phyloP scores from a whole-genome alignment of 805 yeast species.

The Wickerhamiella kurtzmanii region DNA sequence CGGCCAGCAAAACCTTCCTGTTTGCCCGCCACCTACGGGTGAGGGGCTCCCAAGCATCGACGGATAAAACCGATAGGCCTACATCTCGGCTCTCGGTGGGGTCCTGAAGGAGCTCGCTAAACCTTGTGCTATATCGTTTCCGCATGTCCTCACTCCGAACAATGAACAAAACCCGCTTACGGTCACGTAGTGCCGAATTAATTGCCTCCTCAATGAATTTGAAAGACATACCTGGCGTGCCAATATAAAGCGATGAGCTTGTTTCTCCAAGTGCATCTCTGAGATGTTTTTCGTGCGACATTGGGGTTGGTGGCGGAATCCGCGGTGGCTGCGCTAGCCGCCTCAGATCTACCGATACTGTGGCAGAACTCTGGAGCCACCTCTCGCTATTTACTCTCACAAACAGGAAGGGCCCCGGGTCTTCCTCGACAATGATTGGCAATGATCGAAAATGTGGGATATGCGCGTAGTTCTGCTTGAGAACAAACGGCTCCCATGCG shows the following conservation, averaged over 20 bases:
- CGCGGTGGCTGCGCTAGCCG: constrained; percentile 45
- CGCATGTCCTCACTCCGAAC: not conserved
- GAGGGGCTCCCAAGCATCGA: not conserved
- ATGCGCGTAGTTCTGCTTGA: not conserved
- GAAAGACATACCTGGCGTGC: constrained; percentile 24
- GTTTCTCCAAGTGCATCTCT: constrained; percentile 3
- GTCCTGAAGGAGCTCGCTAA: too few species aligned
- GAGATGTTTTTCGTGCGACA: constrained; percentile 18
- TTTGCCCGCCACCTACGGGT: not conserved
- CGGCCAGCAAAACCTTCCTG: constrained; percentile 30
- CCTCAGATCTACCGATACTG: constrained; percentile 45
- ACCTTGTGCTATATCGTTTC: too few species aligned
- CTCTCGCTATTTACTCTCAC: constrained; percentile 60
- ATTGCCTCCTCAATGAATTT: not conserved
- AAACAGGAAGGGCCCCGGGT: constrained; percentile 49
- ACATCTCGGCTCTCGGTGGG: not conserved
- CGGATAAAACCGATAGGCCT: not conserved
- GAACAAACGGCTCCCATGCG: constrained; percentile 33
- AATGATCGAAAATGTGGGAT: constrained; percentile 18
- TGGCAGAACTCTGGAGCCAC: constrained; percentile 69
- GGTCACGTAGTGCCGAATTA: not conserved
- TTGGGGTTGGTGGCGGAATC: constrained; percentile 47
- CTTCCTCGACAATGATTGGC: constrained; percentile 34
- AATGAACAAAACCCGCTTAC: constrained; percentile 2
- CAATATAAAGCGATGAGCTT: constrained; percentile 38